Base-by-base conservation (phyloP, 306 rosid genomes). In the Trifolium repens region DNA sequence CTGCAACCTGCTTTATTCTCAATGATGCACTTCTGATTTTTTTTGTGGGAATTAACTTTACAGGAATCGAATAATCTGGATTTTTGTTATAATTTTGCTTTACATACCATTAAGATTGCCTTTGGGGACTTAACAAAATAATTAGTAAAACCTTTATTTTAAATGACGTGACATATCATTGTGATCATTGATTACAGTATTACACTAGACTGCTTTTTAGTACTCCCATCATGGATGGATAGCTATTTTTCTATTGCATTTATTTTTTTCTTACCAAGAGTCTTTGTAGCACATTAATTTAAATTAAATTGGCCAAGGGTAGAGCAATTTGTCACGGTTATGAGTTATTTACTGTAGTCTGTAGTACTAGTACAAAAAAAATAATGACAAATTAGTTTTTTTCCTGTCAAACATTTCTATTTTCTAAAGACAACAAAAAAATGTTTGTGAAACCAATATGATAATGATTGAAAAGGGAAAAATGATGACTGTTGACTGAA, bases 1-100 rank as follows among this genome's bases (percentile, higher is more conserved):
- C 40, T 66, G 71, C 78, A 34, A 10, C 35, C 52, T 42, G 14
- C 37, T 65, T 49, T 70, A 37, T 44, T 58, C 63, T 63, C 14
- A 9, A 26, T 70, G 60, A 15, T 15, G 66, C 49, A 46, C 17
- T 78, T 53, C 34, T 70, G 8, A 26, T 75, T 24, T 24, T 71
- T 80, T 37, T 46, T 19, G 13, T 24, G 67, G 17, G 49, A 68
- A 72, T 30, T 54, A 35, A 55, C 53, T 35, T 49, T 7, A 19
- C 61, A 2, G 39, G 37, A 43, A 35, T 50, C 4, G 26, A 40
- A 34, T 42, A 30, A 19, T 74, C 44, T 0, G 47, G n/a, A 4
- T 11, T 59, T 67, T 59, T 50, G 4, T 57, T 35, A 34, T 37
- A 39, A 67, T 19, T 73, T 64, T 72, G 5, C 35, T 32, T 32